These are phyloP conservation scores for Penicillium sp. DNA, from an alignment of 2,329 filamentous ascomycete species.

Conservation along the genomic window DNA sequence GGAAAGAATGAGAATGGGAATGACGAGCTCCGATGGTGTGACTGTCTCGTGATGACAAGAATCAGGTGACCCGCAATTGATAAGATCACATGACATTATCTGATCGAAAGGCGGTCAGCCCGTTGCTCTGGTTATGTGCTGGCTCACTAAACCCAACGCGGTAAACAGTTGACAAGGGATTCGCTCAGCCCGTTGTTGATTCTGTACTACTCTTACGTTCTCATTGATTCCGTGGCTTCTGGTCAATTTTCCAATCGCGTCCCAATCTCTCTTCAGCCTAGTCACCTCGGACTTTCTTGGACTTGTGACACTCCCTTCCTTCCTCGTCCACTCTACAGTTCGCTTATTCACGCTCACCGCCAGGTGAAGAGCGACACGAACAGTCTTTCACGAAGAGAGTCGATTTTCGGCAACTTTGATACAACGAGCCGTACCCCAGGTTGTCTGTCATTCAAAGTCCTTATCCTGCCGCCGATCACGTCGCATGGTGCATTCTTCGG, in stretches of 20 bases:
- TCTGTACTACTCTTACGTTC: slow-evolving; percentile 16
- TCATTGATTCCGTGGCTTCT: slow-evolving; percentile 7
- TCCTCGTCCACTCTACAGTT: neutral
- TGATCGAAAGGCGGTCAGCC: slow-evolving; percentile 24
- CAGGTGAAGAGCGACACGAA: neutral
- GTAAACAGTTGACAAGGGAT: slow-evolving; percentile 38
- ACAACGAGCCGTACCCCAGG: neutral
- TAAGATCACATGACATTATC: slow-evolving; percentile 21
- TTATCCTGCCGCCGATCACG: slow-evolving; percentile 13
- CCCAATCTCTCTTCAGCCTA: slow-evolving; percentile 5
- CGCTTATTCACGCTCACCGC: neutral
- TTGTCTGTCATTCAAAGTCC: slow-evolving; percentile 9
- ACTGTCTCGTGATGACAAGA: slow-evolving; percentile 16
- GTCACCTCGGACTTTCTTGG: neutral
- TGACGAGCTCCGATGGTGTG: neutral
- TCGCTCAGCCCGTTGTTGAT: slow-evolving; percentile 24
- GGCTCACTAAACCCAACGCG: slow-evolving; percentile 38
- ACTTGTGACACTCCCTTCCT: slow-evolving; percentile 11
- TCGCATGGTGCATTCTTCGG: slow-evolving; percentile 44
- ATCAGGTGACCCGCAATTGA: neutral
- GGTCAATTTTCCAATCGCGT: slow-evolving; percentile 11
- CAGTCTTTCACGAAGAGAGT: neutral
- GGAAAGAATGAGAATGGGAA: neutral
- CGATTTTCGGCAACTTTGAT: neutral
- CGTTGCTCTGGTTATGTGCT: slow-evolving; percentile 41